Base-by-base conservation (phyloP, 2,329 filamentous ascomycete species). In the Phyllosticta citrichinensis region DNA sequence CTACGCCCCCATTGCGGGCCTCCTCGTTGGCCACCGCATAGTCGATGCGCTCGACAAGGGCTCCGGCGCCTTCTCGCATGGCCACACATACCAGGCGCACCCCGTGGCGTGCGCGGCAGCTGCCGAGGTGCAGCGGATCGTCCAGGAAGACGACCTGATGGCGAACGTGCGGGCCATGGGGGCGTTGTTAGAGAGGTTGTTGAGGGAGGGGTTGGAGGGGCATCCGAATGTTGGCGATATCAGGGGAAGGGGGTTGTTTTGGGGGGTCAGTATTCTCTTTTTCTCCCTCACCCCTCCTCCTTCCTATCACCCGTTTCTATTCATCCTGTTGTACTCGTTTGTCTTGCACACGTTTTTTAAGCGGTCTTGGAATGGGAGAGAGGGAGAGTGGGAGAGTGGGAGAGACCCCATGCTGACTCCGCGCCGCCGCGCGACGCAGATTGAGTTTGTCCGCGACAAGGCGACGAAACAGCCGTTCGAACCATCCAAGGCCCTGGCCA, bases 71-170 rank as follows among this genome's bases (percentile, higher is more conserved):
- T 85, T 86, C 66, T 74, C 76, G 14, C 83, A 86, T 62, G 84
- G 84, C 0, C 83, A 86, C 54, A 88, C 85, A 0, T 86, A 85
- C 65, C 55, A 56, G 27, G 81, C 80, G 5, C 83, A 85, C 62
- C 81, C 85, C 0, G 68, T 83, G 0, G 78, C 80, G 22, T 86
- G 85, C 65, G 76, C 84, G 0, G 81, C 85, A 0, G 86, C 83
- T 0, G 75, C 88, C 0, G 83, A 84, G 54, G 85, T 87, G 0
- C 83, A 87, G 66, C 73, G 72, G 33, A 82, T 86, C 27, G 79
- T 89, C 22, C 69, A 76, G 5, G 72, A 84, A 14, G 78, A 87
- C 0, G 74, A 80, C 2, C 70, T 90, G 1, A 68, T 90, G 0
- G 73, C 77, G 1, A 87, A 87, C 65, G 84, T 86, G 2, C 70